Base-by-base conservation (phyloP, 2,329 filamentous ascomycete species). In the Daldinia sp. region DNA sequence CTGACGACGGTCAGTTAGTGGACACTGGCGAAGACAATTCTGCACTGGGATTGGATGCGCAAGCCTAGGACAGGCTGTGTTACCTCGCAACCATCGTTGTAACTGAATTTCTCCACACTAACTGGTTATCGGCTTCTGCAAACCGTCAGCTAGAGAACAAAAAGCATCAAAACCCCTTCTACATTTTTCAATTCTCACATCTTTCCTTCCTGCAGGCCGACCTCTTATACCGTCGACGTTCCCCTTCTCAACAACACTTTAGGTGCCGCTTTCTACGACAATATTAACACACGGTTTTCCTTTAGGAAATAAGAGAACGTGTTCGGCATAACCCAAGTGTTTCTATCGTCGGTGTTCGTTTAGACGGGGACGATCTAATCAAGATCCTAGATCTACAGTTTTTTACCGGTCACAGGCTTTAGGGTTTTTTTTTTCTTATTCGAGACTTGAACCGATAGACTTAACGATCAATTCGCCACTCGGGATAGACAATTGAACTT, bases 111-210 rank as follows among this genome's bases (percentile, higher is more conserved):
- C 71, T 70, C 72, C 70, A 71, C 71, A 66, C 61, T 37, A 32
- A 41, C 39, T 45, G 3, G 39, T 23, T 45, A 45, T 23, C 59
- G 54, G 45, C 35, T 61, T 50, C 64, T 41, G 60, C 57, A 61
- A 61, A 61, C 51, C 51, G n/a, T 51, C 52, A 60, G 64, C 51
- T 52, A 56, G 53, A 63, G 66, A 72, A 73, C 71, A 73, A 73
- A 73, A 73, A 66, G 68, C 72, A 68, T 71, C 63, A 65, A 63
- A 68, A 63, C 66, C 71, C 71, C 69, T 68, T 69, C 61, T 41
- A 15, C 25, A 21, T 54, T 59, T 34, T 50, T 59, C 17, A 30
- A 19, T 35, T 23, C 19, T 17, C 35, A 32, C 39, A 55, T 52
- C 66, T 58, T 64, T 58, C 47, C 60, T 68, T 61, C 58, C 61